Evolutionary conservation across 1,284 basidiomycete genomes (phyloP), one percentile per base, ranked within the genome.

Genomic region (Ustilago vetiveriae): DNA sequence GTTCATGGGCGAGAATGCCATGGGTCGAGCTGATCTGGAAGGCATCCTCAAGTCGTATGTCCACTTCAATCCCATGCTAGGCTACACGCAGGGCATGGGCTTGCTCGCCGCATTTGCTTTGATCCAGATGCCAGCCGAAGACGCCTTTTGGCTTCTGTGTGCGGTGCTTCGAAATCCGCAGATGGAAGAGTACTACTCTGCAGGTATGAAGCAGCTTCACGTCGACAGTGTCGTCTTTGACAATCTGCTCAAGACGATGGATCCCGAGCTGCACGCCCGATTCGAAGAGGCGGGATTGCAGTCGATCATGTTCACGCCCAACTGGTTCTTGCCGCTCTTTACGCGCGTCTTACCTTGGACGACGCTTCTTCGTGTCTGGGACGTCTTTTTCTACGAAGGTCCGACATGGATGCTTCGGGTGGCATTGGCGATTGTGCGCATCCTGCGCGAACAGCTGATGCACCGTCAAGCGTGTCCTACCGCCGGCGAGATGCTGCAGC

Each of bases 51-150:
- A 83, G 65, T 82, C 82, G 21, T 81, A 80, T 49, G 67, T 67
- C 3, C 76, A 87, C 49, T 70, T 57, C 57, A 70, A 86, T 26
- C 85, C 85, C 29, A 85, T 72, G 44, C 62, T 76, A 23, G 77
- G 76, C n/a, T 74, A 74, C 56, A 78, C 67, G 37, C 17, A 75
- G 89, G 91, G 90, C 9, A 85, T 96, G 57, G 88, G 89, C 3
- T 83, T 88, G 16, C 87, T 96, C 44, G 88, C 89, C 10, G 92
- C 90, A 0, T 88, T 91, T 52, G 83, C 95, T 23, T 83, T 96
- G 0, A 84, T 92, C 24, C 89, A 92, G 57, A 88, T 91, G 1
- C 91, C 90, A 0, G 90, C 93, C 62, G 92, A 96, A 82, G 92
- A 95, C 66, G 90, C 92, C 0, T 97, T 97, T 80, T 96, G 92